phyloP scores from a whole-genome alignment of 108 stramenopile genomes.

The Pelagomonas calceolata region DNA sequence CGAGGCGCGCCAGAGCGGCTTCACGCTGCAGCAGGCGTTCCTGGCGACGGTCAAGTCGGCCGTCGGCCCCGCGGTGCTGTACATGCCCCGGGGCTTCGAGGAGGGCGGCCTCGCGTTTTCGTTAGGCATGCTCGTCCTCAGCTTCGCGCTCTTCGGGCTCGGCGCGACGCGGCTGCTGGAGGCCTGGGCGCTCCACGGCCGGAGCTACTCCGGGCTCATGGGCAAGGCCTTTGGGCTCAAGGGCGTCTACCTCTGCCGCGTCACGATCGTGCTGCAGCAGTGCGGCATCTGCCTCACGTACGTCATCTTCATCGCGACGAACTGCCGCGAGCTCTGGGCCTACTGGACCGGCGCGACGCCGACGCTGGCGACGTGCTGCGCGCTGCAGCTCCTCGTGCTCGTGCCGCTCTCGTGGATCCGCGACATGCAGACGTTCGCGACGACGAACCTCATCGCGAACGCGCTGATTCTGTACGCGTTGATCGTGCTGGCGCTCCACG shows the following conservation, averaged over 20 bases:
- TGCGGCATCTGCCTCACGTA: slow-evolving; percentile 59
- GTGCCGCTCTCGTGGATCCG: slow-evolving; percentile 54
- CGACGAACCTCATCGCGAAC: slow-evolving; percentile 55
- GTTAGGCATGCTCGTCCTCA: slow-evolving; percentile 35
- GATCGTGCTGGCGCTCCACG: neutral
- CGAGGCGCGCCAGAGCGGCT: neutral
- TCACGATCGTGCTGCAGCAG: slow-evolving; percentile 56
- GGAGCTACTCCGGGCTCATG: slow-evolving; percentile 53
- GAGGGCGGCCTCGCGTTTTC: slow-evolving; percentile 40
- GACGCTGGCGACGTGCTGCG: slow-evolving; percentile 27
- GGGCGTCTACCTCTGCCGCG: slow-evolving; percentile 37
- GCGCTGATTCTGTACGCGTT: slow-evolving; percentile 33
- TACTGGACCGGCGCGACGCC: slow-evolving; percentile 2
- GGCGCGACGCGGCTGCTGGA: slow-evolving; percentile 40
- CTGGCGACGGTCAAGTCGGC: slow-evolving; percentile 37
- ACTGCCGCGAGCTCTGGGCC: slow-evolving; percentile 22
- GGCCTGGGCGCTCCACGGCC: slow-evolving; percentile 31
- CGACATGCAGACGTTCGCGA: slow-evolving; percentile 50
- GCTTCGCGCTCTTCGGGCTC: slow-evolving; percentile 33
- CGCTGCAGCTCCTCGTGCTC: slow-evolving; percentile 42
- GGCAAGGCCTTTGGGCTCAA: slow-evolving; percentile 37
- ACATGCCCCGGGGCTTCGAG: slow-evolving; percentile 50
- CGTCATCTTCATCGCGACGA: slow-evolving; percentile 59
- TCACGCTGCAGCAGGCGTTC: neutral
- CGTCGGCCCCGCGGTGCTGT: slow-evolving; percentile 54